These are phyloP conservation scores for Angomonas desouzai DNA, from an alignment of 208 protist species.

Conservation along the genomic window DNA sequence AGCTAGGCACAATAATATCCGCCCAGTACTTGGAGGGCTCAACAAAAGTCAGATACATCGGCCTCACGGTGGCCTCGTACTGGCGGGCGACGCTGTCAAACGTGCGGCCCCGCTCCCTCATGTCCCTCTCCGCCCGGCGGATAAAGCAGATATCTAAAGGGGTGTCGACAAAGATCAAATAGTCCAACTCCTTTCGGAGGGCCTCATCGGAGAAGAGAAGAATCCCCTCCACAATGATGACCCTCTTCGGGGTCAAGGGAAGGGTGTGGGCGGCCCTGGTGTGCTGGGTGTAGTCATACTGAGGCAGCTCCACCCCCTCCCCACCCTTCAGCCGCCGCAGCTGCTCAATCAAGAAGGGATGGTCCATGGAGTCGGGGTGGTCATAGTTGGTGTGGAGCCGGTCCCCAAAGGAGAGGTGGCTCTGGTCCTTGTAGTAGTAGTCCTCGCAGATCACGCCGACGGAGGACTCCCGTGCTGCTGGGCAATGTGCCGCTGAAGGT, in stretches of 20 bases:
- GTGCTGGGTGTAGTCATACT: slow-evolving; percentile 91
- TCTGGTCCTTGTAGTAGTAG: slow-evolving; percentile 74
- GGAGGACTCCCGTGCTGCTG: slow-evolving; percentile 33
- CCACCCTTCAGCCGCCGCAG: slow-evolving; percentile 57
- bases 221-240: slow-evolving; percentile 92
- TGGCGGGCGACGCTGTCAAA: slow-evolving; percentile 76
- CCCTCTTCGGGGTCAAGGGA: slow-evolving; percentile 52
- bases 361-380: slow-evolving; percentile 84
- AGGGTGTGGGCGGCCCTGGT: slow-evolving; percentile 25
- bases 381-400: slow-evolving; percentile 34
- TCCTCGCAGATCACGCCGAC: slow-evolving; percentile 81
- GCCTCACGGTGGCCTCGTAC: slow-evolving; percentile 89
- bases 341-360: slow-evolving; percentile 44
- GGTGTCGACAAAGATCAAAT: slow-evolving; percentile 89
- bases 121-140: slow-evolving; percentile 77
- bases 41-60: slow-evolving; percentile 78
- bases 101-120: slow-evolving; percentile 68
- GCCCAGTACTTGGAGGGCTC: slow-evolving; percentile 66
- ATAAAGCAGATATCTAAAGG: slow-evolving; percentile 84
- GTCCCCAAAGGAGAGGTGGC: slow-evolving; percentile 19
- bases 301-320: slow-evolving; percentile 67
- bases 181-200: slow-evolving; percentile 67
- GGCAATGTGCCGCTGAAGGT: slow-evolving; percentile 55
- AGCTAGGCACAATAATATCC: slow-evolving; percentile 88
- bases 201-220: slow-evolving; percentile 62